Percentiles rank a stretch among this genome's conserved stretches.
Conservation (phyloP, 352 stramenopile species). For the Phytophthora tubulina region DNA sequence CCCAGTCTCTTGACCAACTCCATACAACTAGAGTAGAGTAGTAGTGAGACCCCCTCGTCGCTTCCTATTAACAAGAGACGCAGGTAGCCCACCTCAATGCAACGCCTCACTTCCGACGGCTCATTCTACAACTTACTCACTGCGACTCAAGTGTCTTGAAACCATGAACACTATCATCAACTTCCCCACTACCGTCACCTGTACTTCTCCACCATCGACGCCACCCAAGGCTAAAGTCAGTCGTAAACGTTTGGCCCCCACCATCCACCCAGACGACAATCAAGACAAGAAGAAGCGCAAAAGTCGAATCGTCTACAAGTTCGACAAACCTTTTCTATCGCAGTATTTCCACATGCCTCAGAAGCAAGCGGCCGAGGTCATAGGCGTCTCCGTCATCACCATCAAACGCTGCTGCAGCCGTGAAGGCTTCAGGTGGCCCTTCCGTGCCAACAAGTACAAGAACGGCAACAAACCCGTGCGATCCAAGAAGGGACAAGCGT, state of each 20-base stretch:
- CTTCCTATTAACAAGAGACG: constrained; percentile 36
- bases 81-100: background rate
- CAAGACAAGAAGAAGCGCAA: constrained; percentile 29
- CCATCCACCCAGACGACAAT: constrained; percentile 4
- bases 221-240: background rate
- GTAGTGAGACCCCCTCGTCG: constrained; percentile 41
- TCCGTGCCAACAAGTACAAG: constrained; percentile 33
- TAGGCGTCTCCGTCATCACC: constrained; percentile 23
- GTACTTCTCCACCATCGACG: background rate
- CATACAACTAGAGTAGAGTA: constrained; percentile 21
- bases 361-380: constrained; percentile 1
- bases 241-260: constrained; percentile 20
- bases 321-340: constrained; percentile 13
- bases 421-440: constrained; percentile 31
- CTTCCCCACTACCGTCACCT: background rate
- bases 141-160: constrained; percentile 22
- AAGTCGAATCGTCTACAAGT: constrained; percentile 29
- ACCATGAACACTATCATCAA: constrained; percentile 12
- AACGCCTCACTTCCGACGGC: constrained; percentile 22
- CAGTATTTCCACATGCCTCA: constrained; percentile 34
- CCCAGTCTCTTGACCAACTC: constrained; percentile 18
- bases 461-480: constrained; percentile 2
- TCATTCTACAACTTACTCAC: constrained; percentile 53
- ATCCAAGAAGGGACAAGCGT: constrained; percentile 17
- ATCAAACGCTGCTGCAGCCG: constrained; percentile 37